Conservation (phyloP, 371 early-diverging fungal genomes). For the Actinomortierella ambigua region DNA sequence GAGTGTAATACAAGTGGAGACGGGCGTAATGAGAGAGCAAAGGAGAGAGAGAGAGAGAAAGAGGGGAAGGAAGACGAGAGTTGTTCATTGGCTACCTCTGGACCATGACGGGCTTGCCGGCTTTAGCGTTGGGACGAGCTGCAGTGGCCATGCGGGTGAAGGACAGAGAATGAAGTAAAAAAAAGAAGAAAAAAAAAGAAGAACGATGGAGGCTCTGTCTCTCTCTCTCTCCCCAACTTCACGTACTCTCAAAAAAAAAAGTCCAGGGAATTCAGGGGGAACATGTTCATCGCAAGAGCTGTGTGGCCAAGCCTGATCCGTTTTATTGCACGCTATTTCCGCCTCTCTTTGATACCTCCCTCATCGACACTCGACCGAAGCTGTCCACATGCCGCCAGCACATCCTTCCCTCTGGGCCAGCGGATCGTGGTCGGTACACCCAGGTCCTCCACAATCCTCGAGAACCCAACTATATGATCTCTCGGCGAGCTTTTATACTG, state of each 20-base stretch:
- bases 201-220: too few relatives aligned
- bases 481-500: constrained; percentile 55
- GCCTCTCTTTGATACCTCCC: too few relatives aligned
- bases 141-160: neutral
- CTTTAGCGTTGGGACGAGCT: constrained; percentile 21
- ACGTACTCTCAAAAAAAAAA: too few relatives aligned
- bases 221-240: too few relatives aligned
- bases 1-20: neutral
- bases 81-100: constrained; percentile 20
- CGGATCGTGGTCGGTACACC: constrained; percentile 61
- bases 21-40: neutral
- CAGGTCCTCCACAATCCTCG: constrained; percentile 50
- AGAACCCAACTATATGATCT: constrained; percentile 59
- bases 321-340: too few relatives aligned
- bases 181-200: constrained; percentile 1
- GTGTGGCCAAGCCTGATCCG: too few relatives aligned
- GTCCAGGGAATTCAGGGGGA: too few relatives aligned
- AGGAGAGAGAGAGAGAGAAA: neutral
- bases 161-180: neutral
- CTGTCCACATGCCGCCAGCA: constrained; percentile 81
- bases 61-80: too few relatives aligned
- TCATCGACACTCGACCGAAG: constrained; percentile 28
- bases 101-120: constrained; percentile 28
- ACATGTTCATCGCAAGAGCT: too few relatives aligned
- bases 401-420: constrained; percentile 67